Percentiles rank a stretch among this genome's conserved stretches.
Evolutionary conservation across 106 monocot species (phyloP).

Genomic region (Apostasia ramifera): DNA sequence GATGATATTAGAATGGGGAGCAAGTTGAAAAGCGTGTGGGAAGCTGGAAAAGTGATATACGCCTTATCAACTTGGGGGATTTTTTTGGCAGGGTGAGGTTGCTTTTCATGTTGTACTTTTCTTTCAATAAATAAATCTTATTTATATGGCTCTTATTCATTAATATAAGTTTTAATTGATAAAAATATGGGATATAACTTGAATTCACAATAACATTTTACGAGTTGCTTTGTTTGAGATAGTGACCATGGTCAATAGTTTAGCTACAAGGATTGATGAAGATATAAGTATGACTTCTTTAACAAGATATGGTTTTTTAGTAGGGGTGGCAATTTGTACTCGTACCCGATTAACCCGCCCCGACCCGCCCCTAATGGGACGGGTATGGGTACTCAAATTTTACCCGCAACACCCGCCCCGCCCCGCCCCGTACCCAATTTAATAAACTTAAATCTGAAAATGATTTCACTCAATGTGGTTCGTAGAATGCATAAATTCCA

Average conservation of each 20-base stretch:
- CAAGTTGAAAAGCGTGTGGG: conserved; percentile 63
- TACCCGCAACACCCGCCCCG: no score
- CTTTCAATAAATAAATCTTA: background rate
- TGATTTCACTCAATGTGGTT: no score
- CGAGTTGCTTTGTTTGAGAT: background rate
- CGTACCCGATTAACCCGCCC: no score
- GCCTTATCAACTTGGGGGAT: conserved; percentile 72
- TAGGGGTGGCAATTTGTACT: no score
- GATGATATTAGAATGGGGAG: conserved; percentile 39
- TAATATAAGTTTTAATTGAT: background rate
- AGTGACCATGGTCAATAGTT: background rate
- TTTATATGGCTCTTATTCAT: background rate
- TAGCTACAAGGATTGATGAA: background rate
- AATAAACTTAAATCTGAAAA: no score
- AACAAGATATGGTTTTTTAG: no score
- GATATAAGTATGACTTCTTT: background rate
- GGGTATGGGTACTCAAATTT: no score
- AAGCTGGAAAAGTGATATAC: conserved; percentile 80
- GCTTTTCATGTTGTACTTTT: background rate
- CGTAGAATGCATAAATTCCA: no score
- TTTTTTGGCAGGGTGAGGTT: conserved; percentile 65
- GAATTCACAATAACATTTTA: background rate
- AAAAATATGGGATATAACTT: background rate
- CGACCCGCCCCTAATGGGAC: no score
- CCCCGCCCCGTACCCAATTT: no score